Evolutionary conservation across 495 filamentous ascomycete species (phyloP), one percentile per base, ranked within the genome.

Genomic region (Geoglossum glabrum): DNA sequence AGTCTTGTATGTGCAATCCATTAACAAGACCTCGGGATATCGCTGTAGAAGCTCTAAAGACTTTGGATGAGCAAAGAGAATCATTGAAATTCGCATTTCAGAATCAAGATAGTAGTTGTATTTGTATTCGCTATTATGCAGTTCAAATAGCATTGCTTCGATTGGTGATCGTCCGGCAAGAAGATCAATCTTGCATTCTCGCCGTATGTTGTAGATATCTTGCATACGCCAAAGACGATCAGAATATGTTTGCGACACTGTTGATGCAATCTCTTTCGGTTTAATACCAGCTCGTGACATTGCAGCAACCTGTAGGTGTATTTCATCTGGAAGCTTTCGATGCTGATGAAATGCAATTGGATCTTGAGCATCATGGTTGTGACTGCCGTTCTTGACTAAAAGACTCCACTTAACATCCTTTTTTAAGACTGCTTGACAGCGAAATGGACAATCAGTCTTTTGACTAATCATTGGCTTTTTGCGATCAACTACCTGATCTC

Each of bases 1-100:
- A 5, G 60, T 61, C 55, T 63, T 61, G 31, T 63, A 62, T 11
- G 55, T 63, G 46, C 45, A 40, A 34, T 63, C 55, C 19, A 55
- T 38, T 13, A 63, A 49, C 27, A 63, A 17, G 33, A 63, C 55
- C 36, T 63, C 47, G 23, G 56, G 49, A 25, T 60, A 38, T 8
- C 23, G 5, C 5, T 43, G 13, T 2, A 60, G 50, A 45, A 57
- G 52, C 3, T 25, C 1, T 19, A 55, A 21, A 4, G 52, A 55
- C 9, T 6, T 3, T 38, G 27, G 52, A 38, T 55, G 23, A 6
- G 52, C 52, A 15, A 55, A 55, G 27, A 55, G 28, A 1, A 55
- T 11, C 23, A 23, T 19, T 31, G 10, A 9, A 30, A 55, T 28
- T 19, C 33, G 52, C 3, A 19, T 27, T 5, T 31, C 13, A 55